These are phyloP conservation scores for Aotearoamyces nothofagi DNA, from an alignment of 2,329 filamentous ascomycete species.

Conservation along the genomic window DNA sequence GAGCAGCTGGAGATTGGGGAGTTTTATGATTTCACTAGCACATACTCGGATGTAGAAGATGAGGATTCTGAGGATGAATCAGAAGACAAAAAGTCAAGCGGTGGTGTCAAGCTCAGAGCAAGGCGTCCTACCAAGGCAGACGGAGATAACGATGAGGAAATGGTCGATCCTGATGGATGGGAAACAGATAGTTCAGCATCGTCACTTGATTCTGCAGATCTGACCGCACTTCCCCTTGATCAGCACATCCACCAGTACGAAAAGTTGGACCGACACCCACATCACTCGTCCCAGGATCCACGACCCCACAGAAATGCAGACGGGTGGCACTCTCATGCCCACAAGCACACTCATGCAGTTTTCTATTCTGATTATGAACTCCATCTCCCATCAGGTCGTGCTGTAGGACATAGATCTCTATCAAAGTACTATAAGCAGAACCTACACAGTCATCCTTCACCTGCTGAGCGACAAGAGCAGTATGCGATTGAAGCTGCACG, in stretches of 20 bases:
- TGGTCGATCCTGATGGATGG: conserved; percentile 64
- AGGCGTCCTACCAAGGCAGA: conserved; percentile 38
- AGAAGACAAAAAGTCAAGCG: conserved; percentile 30
- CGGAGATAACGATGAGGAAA: conserved; percentile 37
- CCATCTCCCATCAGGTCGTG: conserved; percentile 78
- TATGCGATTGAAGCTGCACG: conserved; percentile 40
- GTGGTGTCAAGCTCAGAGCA: conserved; percentile 55
- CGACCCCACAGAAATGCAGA: conserved; percentile 60
- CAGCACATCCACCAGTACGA: conserved; percentile 56
- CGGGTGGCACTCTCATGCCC: conserved; percentile 70
- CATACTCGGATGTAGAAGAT: conserved; percentile 70
- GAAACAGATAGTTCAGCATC: conserved; percentile 90
- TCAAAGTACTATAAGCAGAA: conserved; percentile 89
- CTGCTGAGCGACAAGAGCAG: conserved; percentile 58
- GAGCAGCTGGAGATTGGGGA: conserved; percentile 92
- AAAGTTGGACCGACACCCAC: conserved; percentile 54
- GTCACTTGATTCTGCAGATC: conserved; percentile 72
- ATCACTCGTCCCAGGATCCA: conserved; percentile 58
- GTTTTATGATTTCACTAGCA: conserved; percentile 92
- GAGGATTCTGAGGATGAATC: conserved; percentile 39
- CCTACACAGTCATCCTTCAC: conserved; percentile 66
- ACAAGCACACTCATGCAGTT: conserved; percentile 57
- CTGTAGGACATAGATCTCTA: conserved; percentile 78
- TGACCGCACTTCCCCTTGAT: conserved; percentile 66
- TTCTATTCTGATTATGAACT: conserved; percentile 91